Conservation (phyloP, 805 yeast genomes). For the Starmera dryadoides region DNA sequence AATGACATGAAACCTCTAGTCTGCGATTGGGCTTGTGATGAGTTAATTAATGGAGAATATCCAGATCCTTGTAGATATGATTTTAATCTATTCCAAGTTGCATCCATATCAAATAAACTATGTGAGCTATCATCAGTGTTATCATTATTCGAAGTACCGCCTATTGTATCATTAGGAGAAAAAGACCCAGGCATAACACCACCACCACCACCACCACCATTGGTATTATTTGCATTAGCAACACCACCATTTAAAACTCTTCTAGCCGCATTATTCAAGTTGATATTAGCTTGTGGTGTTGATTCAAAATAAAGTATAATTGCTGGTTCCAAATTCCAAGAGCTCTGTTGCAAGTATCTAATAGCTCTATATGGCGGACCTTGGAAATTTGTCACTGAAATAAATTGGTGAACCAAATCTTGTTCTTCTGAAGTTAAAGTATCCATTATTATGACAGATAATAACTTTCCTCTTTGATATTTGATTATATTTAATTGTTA, state of each 20-base stretch:
- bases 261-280: conserved; percentile 8
- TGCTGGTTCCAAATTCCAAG: conserved; percentile 33
- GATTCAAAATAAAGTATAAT: conserved; percentile 17
- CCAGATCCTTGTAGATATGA: conserved; percentile 3
- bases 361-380: conserved; percentile 15
- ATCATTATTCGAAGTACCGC: not conserved
- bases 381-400: conserved; percentile 13
- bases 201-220: too few species aligned
- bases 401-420: conserved; percentile 7
- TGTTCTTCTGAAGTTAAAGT: conserved; percentile 10
- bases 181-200: conserved; percentile 9
- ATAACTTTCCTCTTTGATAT: not conserved
- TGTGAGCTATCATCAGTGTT: conserved; percentile 9
- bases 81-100: conserved; percentile 1
- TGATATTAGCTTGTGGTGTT: conserved; percentile 17
- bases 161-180: conserved; percentile 7
- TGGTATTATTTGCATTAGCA: too few species aligned
- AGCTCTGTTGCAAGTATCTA: conserved; percentile 16
- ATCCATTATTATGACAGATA: conserved; percentile 7
- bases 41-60: conserved; percentile 13
- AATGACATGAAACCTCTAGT: conserved; percentile 10
- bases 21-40: not conserved
- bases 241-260: not conserved
- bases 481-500: not conserved
- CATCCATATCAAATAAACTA: too few species aligned